Percentiles rank a stretch among this genome's conserved stretches.
These are phyloP conservation scores for Lathyrus sativus DNA, from an alignment of 306 rosid species.

Conservation along the genomic window DNA sequence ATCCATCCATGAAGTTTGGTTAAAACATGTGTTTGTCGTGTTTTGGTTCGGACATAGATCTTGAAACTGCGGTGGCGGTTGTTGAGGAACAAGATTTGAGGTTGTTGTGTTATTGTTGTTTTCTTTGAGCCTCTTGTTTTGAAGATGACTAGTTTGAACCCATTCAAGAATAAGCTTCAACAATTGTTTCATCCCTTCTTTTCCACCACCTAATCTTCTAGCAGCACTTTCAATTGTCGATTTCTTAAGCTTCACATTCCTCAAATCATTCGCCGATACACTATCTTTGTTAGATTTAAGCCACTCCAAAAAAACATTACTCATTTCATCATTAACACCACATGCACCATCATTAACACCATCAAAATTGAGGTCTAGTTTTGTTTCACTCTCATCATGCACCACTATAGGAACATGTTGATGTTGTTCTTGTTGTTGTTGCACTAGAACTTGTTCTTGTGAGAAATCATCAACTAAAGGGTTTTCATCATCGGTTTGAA, in stretches of 20 bases:
- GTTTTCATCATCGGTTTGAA: constrained; percentile 47
- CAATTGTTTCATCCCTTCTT: constrained; percentile 88
- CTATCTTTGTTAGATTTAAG: constrained; percentile 70
- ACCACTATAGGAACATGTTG: background rate
- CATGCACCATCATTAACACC: background rate
- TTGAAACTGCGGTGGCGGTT: constrained; percentile 32
- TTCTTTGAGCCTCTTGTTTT: constrained; percentile 52
- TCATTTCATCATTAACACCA: constrained; percentile 61
- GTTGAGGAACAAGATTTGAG: constrained; percentile 36
- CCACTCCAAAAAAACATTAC: constrained; percentile 90
- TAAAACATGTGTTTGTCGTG: constrained; percentile 33
- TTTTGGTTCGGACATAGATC: constrained; percentile 49
- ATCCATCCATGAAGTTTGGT: constrained; percentile 52
- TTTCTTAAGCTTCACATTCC: constrained; percentile 80
- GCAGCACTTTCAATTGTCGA: constrained; percentile 85
- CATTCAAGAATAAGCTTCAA: constrained; percentile 88
- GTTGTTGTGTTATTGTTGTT: background rate
- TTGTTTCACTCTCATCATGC: background rate
- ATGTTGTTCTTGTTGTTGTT: constrained; percentile 5
- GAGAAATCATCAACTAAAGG: constrained; percentile 52
- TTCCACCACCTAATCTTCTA: constrained; percentile 83
- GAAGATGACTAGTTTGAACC: constrained; percentile 92
- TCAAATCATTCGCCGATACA: constrained; percentile 84
- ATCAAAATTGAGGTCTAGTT: background rate
- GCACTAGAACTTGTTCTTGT: constrained; percentile 31